Evolutionary conservation across 768 basidiomycete species (phyloP).

Genomic region (Pilatotrama ljubarskyi): DNA sequence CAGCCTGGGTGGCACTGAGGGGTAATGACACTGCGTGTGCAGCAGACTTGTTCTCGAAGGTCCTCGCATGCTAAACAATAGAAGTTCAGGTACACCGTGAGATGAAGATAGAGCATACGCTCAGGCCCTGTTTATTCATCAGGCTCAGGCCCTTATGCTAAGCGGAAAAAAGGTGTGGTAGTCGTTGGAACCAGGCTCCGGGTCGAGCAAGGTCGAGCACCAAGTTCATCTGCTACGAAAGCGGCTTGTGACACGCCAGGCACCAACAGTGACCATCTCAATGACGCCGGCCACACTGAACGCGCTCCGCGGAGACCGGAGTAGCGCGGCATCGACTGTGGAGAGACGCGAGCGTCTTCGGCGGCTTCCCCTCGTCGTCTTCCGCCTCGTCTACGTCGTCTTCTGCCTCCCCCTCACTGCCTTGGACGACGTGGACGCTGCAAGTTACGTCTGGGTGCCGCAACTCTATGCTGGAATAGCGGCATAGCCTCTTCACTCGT

Average conservation of each 20-base stretch:
- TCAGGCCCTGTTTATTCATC: too few relatives aligned
- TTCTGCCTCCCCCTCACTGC: neutral
- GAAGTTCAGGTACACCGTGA: too few relatives aligned
- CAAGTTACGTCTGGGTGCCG: neutral
- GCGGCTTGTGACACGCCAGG: neutral
- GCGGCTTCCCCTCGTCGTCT: conserved; percentile 10
- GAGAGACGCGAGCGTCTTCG: neutral
- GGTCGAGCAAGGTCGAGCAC: too few relatives aligned
- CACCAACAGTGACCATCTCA: neutral
- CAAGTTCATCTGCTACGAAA: too few relatives aligned
- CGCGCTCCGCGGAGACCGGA: neutral
- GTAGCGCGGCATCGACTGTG: neutral
- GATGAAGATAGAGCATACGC: too few relatives aligned
- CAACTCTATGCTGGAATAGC: neutral
- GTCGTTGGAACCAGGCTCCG: too few relatives aligned
- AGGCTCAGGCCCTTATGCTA: too few relatives aligned
- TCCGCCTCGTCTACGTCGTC: neutral
- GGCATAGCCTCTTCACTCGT: neutral
- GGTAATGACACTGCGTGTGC: too few relatives aligned
- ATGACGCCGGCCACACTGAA: neutral
- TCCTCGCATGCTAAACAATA: too few relatives aligned
- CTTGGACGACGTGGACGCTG: neutral
- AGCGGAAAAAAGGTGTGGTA: too few relatives aligned
- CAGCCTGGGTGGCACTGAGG: too few relatives aligned
- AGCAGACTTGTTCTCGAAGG: too few relatives aligned